A percentile compares a stretch with the other conserved stretches of the same genome.
These are phyloP conservation scores for Termitomyces titanicus DNA, from an alignment of 768 basidiomycete genomes.

Conservation along the genomic window DNA sequence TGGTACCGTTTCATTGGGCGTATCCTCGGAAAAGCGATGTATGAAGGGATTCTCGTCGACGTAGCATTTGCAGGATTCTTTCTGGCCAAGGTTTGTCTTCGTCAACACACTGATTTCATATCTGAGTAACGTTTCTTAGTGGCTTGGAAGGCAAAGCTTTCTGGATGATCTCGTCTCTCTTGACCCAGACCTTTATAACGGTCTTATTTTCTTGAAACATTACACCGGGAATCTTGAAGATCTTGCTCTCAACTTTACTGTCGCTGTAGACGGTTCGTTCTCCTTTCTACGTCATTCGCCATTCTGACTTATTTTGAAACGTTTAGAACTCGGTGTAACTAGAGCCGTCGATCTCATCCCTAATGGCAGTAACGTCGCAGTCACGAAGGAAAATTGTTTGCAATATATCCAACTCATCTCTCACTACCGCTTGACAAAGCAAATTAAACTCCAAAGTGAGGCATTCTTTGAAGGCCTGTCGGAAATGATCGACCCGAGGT, in stretches of 20 bases:
- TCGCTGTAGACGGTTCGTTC: slow-evolving; percentile 74
- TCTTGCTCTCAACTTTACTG: slow-evolving; percentile 84
- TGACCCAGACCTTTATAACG: slow-evolving; percentile 90
- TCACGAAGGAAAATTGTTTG: slow-evolving; percentile 86
- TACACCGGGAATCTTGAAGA: slow-evolving; percentile 86
- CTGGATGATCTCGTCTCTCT: slow-evolving; percentile 90
- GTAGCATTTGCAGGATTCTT: slow-evolving; percentile 97
- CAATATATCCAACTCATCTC: slow-evolving; percentile 89
- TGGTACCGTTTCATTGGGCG: slow-evolving; percentile 96
- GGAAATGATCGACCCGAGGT: slow-evolving; percentile 89
- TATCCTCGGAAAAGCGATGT: slow-evolving; percentile 93
- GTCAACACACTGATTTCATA: background rate
- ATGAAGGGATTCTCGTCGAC: slow-evolving; percentile 93
- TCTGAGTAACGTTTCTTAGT: slow-evolving; percentile 38
- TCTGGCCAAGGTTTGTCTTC: slow-evolving; percentile 64
- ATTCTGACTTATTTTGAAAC: background rate
- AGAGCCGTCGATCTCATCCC: slow-evolving; percentile 75
- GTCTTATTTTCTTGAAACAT: slow-evolving; percentile 90
- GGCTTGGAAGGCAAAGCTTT: slow-evolving; percentile 90
- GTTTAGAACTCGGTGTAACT: slow-evolving; percentile 76
- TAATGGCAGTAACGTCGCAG: slow-evolving; percentile 76
- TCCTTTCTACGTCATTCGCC: background rate
- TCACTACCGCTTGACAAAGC: slow-evolving; percentile 83
- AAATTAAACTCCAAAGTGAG: slow-evolving; percentile 81
- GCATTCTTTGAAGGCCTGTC: slow-evolving; percentile 91